Base-by-base conservation (phyloP, 1,284 basidiomycete species). In the Microbotryum scabiosae region DNA sequence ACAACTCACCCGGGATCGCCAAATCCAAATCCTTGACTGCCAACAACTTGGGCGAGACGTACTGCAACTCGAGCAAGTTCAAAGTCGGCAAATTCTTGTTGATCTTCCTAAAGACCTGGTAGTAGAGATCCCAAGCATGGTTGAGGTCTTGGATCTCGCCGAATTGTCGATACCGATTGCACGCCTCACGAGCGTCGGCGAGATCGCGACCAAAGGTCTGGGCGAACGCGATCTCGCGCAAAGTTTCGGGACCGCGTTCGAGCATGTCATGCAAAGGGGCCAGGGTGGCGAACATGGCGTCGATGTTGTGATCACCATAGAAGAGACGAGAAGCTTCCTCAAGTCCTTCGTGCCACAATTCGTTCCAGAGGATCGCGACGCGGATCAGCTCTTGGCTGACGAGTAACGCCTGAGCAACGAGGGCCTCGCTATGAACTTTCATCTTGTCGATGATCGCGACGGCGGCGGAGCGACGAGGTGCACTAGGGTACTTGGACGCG, bases 71-170 rank as follows among this genome's bases (percentile, higher is more conserved):
- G 56, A 99, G 81, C 6, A 90, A 88, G 36, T 88, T 92, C 49
- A 97, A 80, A 59, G 88, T 83, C 32, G 91, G 90, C 57, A 98
- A 76, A 72, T 93, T 91, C 77, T 96, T 97, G 73, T 96, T 88
- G 62, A 98, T 87, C 74, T 92, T 91, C 77, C 91, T 90, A 81
- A 98, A 98, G 36, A 97, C 87, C 55, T 86, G 85, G 73, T 97
- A 98, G 77, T 99, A 99, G 32, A 98, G 89, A 72, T 98, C 96
- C 96, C 96, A 98, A n/a, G 96, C 96, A 74, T 90, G 91, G 73
- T 97, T 96, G 59, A 99, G 79, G 73, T 98, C 92, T 61, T 84
- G 84, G 60, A 84, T 83, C 73, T 98, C 93, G 45, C 89, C 88
- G 72, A 89, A 89, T 46, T 85, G 82, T 48, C 87, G 84, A 80